phyloP scores from a whole-genome alignment of 176 grass and related monocot genomes.

The Avena sativa region DNA sequence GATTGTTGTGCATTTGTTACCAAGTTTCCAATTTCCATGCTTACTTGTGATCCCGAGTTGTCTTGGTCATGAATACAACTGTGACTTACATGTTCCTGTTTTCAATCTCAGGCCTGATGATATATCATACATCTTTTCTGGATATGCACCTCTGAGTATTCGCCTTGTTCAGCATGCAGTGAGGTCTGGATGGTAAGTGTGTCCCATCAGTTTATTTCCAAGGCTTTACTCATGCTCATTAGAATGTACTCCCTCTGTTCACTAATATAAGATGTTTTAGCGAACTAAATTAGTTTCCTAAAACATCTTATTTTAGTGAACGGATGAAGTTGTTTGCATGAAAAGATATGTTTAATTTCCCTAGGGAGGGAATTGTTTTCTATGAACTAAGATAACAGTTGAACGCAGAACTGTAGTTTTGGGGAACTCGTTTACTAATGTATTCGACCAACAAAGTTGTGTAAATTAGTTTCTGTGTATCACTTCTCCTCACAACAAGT shows the following conservation, averaged over 20 bases:
- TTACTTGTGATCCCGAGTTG: not conserved
- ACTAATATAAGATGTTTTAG: too few species aligned
- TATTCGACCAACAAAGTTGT: not conserved
- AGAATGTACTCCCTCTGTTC: constrained; percentile 3
- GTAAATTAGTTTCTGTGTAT: not conserved
- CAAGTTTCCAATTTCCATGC: not conserved
- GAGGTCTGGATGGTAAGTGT: constrained; percentile 51
- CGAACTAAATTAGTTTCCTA: too few species aligned
- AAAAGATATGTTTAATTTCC: constrained; percentile 10
- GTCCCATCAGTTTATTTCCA: constrained; percentile 20
- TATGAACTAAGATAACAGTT: not conserved
- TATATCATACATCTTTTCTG: constrained; percentile 98
- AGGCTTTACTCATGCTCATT: not conserved
- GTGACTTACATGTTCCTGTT: constrained; percentile 43
- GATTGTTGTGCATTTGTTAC: constrained; percentile 26
- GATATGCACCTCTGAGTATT: constrained; percentile 98
- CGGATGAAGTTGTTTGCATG: not conserved
- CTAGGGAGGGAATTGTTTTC: not conserved
- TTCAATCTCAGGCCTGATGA: constrained; percentile 77
- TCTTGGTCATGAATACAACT: not conserved
- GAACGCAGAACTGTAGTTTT: not conserved
- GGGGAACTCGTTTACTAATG: constrained; percentile 11
- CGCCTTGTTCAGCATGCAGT: constrained; percentile 94
- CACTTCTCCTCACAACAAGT: too few species aligned
- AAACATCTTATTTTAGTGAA: too few species aligned